These are phyloP conservation scores for Mycena galopus DNA, from an alignment of 768 basidiomycete species.

Conservation along the genomic window DNA sequence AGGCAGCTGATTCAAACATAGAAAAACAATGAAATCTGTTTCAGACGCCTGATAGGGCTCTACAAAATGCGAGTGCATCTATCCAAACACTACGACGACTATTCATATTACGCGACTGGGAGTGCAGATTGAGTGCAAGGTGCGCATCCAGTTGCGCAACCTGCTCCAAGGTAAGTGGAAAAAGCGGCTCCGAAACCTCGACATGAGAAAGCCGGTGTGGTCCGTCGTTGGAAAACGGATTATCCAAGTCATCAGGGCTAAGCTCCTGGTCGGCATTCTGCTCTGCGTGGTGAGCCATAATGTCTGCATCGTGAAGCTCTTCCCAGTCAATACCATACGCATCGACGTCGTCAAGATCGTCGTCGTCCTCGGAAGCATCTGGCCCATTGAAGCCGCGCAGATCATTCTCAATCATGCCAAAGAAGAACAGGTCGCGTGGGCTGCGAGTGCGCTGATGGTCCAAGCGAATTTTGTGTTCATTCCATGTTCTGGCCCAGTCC, in stretches of 20 bases:
- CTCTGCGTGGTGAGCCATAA: conserved; percentile 2
- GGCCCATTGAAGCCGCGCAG: background rate
- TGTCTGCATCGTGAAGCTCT: conserved; percentile 10
- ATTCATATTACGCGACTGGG: conserved; percentile 18
- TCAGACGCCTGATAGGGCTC: background rate
- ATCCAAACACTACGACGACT: conserved; percentile 16
- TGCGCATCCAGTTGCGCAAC: background rate
- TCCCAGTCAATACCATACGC: conserved; percentile 22
- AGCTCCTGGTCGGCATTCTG: background rate
- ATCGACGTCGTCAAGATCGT: conserved; percentile 6
- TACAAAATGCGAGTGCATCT: conserved; percentile 13
- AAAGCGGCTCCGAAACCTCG: conserved; percentile 4
- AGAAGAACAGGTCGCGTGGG: background rate
- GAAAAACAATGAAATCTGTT: background rate
- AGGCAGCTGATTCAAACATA: background rate
- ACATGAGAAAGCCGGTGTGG: conserved; percentile 24
- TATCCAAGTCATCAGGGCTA: background rate
- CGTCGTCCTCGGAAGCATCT: background rate
- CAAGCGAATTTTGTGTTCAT: background rate
- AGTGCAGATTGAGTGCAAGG: background rate
- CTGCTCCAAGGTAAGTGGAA: background rate
- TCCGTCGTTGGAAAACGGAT: conserved; percentile 22
- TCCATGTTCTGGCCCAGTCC: background rate
- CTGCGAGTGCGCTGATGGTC: background rate
- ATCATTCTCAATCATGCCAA: background rate